Evolutionary conservation across 352 stramenopile species (phyloP).

Genomic region (Saprolegnia parasitica): DNA sequence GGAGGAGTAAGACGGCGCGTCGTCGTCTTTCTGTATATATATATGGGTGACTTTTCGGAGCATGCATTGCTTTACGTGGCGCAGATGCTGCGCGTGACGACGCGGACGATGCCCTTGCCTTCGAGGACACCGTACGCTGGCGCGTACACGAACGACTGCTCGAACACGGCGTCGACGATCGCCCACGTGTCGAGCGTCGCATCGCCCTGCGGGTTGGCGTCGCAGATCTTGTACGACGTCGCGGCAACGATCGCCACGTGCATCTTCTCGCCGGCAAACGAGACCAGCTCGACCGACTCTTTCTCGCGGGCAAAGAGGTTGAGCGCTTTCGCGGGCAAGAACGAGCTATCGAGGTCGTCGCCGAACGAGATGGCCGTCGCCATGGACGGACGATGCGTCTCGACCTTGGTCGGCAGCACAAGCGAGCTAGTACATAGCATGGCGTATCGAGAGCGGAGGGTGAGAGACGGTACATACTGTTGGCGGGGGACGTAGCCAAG

Average conservation of each 20-base stretch:
- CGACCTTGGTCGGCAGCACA: background rate
- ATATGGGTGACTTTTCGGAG: background rate
- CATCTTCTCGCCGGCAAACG: constrained; percentile 28
- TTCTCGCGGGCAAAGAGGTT: constrained; percentile 23
- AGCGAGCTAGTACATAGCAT: background rate
- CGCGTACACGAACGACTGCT: constrained; percentile 28
- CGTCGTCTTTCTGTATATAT: background rate
- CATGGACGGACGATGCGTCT: background rate
- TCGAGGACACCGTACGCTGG: constrained; percentile 22
- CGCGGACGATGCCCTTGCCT: constrained; percentile 16
- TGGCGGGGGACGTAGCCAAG: background rate
- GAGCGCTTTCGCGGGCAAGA: constrained; percentile 6
- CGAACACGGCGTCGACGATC: constrained; percentile 13
- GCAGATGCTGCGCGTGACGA: background rate
- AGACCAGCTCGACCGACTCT: constrained; percentile 11
- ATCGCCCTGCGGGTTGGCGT: constrained; percentile 24
- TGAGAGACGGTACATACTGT: no score
- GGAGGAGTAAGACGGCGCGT: constrained; percentile 31
- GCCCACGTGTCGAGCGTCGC: constrained; percentile 19
- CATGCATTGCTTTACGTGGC: no score
- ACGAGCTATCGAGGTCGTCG: constrained; percentile 3
- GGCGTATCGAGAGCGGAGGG: no score
- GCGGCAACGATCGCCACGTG: constrained; percentile 25
- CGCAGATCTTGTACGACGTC: constrained; percentile 28
- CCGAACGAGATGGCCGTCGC: background rate